Evolutionary conservation across 2,329 filamentous ascomycete genomes (phyloP).

Genomic region (Monosporascus sp.): DNA sequence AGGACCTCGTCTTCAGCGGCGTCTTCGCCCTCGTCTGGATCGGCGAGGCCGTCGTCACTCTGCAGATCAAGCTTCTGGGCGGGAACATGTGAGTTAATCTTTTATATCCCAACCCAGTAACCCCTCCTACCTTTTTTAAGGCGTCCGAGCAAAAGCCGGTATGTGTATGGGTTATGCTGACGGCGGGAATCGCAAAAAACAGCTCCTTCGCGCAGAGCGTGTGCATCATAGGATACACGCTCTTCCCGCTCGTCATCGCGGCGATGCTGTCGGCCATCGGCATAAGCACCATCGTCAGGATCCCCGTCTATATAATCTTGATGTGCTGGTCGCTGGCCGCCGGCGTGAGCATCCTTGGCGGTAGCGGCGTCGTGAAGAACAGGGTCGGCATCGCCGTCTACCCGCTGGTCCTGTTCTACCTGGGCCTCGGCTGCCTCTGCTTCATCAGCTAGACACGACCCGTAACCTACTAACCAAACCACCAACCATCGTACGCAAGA

Average conservation of each 20-base stretch:
- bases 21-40: conserved; percentile 98
- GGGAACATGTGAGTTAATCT: conserved; percentile 79
- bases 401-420: conserved; percentile 90
- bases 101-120: background rate
- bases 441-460: conserved; percentile 72
- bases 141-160: background rate
- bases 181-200: conserved; percentile 21
- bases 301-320: conserved; percentile 85
- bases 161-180: conserved; percentile 3
- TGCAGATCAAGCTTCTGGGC: conserved; percentile 93
- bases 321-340: conserved; percentile 92
- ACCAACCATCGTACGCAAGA: background rate
- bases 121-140: background rate
- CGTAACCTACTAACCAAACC: background rate
- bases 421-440: conserved; percentile 88
- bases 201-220: conserved; percentile 97
- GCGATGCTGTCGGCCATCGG: conserved; percentile 79
- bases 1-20: conserved; percentile 85
- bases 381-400: conserved; percentile 91
- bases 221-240: conserved; percentile 96
- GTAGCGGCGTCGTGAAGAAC: conserved; percentile 93
- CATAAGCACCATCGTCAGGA: conserved; percentile 72
- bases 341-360: conserved; percentile 90
- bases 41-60: conserved; percentile 91
- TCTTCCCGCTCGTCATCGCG: conserved; percentile 94